Evolutionary conservation across 768 basidiomycete genomes (phyloP).

Genomic region (Mrakia hoshinonis): DNA sequence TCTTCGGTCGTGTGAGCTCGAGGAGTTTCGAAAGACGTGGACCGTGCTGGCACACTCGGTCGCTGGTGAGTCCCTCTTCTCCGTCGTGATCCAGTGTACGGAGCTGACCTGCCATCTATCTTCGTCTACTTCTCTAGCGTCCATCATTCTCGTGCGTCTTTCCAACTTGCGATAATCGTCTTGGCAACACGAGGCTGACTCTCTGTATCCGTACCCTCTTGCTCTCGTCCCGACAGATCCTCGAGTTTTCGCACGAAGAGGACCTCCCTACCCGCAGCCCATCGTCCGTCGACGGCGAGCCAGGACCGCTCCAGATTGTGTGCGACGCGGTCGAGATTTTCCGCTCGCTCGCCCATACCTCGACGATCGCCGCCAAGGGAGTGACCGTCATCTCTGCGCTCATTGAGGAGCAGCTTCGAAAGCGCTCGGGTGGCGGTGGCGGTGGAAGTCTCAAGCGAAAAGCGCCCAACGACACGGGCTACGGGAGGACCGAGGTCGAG

Average conservation of each 20-base stretch:
- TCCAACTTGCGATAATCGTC: neutral
- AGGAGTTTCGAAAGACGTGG: slow-evolving; percentile 26
- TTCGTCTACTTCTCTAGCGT: neutral
- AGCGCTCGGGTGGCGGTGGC: slow-evolving; percentile 6
- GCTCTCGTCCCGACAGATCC: neutral
- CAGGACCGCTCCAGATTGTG: slow-evolving; percentile 4
- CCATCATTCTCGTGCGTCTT: slow-evolving; percentile 3
- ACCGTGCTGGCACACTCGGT: slow-evolving; percentile 12
- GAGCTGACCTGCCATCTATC: neutral
- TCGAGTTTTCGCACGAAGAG: slow-evolving; percentile 9
- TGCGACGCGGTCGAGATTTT: slow-evolving; percentile 23
- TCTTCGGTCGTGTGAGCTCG: slow-evolving; percentile 1
- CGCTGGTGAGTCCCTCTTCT: neutral
- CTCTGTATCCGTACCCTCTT: neutral
- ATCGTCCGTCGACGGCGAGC: neutral
- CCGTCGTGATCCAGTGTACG: too few relatives aligned
- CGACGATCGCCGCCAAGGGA: slow-evolving; percentile 25
- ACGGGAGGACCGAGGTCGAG: slow-evolving; percentile 14
- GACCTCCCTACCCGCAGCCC: neutral
- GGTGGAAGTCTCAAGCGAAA: neutral
- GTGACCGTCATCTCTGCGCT: slow-evolving; percentile 22
- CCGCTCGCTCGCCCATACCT: neutral
- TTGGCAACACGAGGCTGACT: too few relatives aligned
- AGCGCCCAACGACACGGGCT: neutral
- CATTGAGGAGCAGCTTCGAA: slow-evolving; percentile 21